Base-by-base conservation (phyloP, 805 yeast genomes). In the Metschnikowia anglica region DNA sequence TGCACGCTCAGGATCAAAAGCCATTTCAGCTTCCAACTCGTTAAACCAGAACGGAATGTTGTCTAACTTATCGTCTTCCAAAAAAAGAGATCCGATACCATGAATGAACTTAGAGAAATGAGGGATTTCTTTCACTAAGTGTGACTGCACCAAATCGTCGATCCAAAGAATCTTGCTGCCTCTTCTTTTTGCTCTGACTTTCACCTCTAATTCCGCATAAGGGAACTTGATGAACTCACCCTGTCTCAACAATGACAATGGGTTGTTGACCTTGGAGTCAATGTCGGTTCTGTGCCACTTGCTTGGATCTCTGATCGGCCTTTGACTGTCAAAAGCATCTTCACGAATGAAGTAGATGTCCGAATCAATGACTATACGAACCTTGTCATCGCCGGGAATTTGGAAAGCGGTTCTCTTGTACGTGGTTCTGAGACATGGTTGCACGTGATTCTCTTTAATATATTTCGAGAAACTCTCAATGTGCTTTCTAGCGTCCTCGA, bases 381-480 rank as follows among this genome's bases (percentile, higher is more conserved):
- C 84, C 58, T 91, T 79, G 62, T 90, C 95, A 62, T 93, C 98
- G 45, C 97, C 97, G 2, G 99, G 99, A 55, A 91, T 91, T 72
- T 91, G 97, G 73, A 93, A 91, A 2, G 98, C 98, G 5, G 96
- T 87, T 64, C 98, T 78, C 31, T 88, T 86, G 68, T 87, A 88
- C 27, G 83, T 79, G 9, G 97, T 79, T 68, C 98, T 81, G 61
- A 93, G 67, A 28, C 87, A 79, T 11, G 99, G 99, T 65, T 88
- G 86, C 50, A 91, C 73, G 47, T 80, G 76, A 53, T 81, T 74
- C 40, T 80, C 80, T 30, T 65, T 60, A 48, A 91, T 83, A 57
- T 82, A 85, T 11, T 67, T 61, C 57, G 83, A 82, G 39, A 88
- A 66, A 39, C 76, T 78, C 31, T 75, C 73, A 41, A 87, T 80